Base-by-base conservation (phyloP, 1,284 basidiomycete genomes). In the Farysia itapuensis region DNA sequence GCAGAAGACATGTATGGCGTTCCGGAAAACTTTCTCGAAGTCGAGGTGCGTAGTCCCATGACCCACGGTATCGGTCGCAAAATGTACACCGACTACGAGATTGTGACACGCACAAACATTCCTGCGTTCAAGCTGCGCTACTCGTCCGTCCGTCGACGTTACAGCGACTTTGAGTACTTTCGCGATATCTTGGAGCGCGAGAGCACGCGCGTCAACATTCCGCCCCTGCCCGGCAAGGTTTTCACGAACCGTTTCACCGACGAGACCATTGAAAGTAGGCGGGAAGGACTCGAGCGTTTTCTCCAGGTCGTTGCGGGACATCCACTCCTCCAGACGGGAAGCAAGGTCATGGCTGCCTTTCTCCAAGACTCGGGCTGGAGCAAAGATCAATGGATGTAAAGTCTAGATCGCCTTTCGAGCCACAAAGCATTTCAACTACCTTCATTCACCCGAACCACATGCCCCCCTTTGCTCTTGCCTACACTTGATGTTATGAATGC, bases 61-160 rank as follows among this genome's bases (percentile, higher is more conserved):
- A 99, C 95, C 0, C 93, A 97, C 72, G 93, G 72, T 11, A 63
- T 67, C 15, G 74, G 74, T 1, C 82, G 94, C 67, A 96, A 96
- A 82, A 95, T 94, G 91, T 98, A 90, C 78, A 99, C 94, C 35
- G 93, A 98, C 82, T 98, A 98, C 75, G 94, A 99, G 80, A 88
- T 99, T 61, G 87, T 96, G 40, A 96, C 92, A 82, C 52, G 96
- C 88, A 98, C 94, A 64, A 98, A 98, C 79, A 98, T 98, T 68
- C 95, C 94, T 22, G 95, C 94, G 1, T 98, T 98, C 83, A 95
- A 96, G 77, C 83, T 97, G 42, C 86, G 89, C 32, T 92, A 95
- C 79, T 96, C 92, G 2, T 82, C 90, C 35, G 95, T 98, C 21
- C 86, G 94, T 47, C 83, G 95, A 43, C 88, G 95, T 39, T 98